Base-by-base conservation (phyloP, 257 asterid species). In the Solanum chiquidenum region DNA sequence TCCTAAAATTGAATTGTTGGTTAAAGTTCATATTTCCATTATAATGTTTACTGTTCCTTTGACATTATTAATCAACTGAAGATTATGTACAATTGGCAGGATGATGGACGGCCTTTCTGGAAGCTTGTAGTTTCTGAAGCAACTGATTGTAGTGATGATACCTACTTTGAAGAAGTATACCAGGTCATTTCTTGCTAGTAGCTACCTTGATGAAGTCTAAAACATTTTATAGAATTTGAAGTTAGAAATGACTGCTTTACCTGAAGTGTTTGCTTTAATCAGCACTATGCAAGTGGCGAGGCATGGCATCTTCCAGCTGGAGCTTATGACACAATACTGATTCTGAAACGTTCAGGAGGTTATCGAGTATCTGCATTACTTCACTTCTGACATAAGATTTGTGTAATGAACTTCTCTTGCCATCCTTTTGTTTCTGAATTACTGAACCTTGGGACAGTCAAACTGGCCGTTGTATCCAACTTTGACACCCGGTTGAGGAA, bases 71-170 rank as follows among this genome's bases (percentile, higher is more conserved):
- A 40, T 72, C 75, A 71, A 74, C 90, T 35, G 85, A 33, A 49
- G 74, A 80, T 55, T n/a, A 33, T 25, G 38, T 40, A 46, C 89
- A 79, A 27, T 85, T 88, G 89, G 76, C 90, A 95, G 99, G 98
- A 96, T 87, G 99, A 97, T 89, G 99, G 98, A 25, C 94, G 89
- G 90, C 98, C 99, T 58, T 97, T 97, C 87, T 97, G 99, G 99
- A 97, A 91, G 91, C 94, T 93, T 58, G 95, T 95, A 33, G 99
- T 97, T 86, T 91, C 94, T 74, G 98, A 95, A 93, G 98, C 99
- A 91, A 97, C 99, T 29, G 96, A 98, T 34, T 93, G 96, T 62
- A 89, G 92, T 31, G 87, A 91, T 60, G 71, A 87, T 60, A 84
- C 90, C 86, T 95, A 95, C 92, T 95, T 97, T 77, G 98, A 95